These are phyloP conservation scores for Suhomyces wounanorum DNA, from an alignment of 1,139 yeast species.

Conservation along the genomic window DNA sequence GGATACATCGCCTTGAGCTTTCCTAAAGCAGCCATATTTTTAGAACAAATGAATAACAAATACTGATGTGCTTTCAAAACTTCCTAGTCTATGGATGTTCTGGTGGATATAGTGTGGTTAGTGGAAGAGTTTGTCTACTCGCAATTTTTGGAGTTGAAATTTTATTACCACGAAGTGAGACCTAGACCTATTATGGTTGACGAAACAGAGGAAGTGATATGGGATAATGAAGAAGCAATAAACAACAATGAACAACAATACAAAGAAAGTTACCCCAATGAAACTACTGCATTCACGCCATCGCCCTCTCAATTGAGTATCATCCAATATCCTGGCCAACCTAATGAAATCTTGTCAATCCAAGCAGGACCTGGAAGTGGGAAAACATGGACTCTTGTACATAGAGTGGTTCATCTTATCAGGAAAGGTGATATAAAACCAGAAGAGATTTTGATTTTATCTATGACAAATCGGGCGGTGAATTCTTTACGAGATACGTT, in stretches of 20 bases:
- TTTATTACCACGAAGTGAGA: background rate
- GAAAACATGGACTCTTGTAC: constrained; percentile 63
- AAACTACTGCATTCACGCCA: background rate
- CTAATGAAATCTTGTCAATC: constrained; percentile 47
- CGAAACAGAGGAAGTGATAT: background rate
- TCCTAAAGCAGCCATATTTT: constrained; percentile 19
- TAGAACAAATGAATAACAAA: background rate
- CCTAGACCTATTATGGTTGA: background rate
- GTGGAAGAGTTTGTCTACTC: background rate
- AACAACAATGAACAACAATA: too few relatives aligned
- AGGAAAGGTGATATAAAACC: constrained; percentile 44
- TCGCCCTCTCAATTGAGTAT: constrained; percentile 36
- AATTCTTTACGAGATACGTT: constrained; percentile 49
- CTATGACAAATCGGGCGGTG: constrained; percentile 74
- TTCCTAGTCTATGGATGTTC: background rate
- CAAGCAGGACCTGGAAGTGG: constrained; percentile 81
- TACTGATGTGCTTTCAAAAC: background rate
- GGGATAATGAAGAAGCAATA: background rate
- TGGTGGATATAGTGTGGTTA: background rate
- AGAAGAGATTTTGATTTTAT: constrained; percentile 57
- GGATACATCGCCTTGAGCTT: constrained; percentile 17
- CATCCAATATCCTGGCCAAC: constrained; percentile 36
- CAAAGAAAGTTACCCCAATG: too few relatives aligned
- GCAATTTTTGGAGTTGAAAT: background rate
- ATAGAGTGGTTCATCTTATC: constrained; percentile 54